phyloP scores from a whole-genome alignment of 805 yeast genomes.

The Candida incommunis region DNA sequence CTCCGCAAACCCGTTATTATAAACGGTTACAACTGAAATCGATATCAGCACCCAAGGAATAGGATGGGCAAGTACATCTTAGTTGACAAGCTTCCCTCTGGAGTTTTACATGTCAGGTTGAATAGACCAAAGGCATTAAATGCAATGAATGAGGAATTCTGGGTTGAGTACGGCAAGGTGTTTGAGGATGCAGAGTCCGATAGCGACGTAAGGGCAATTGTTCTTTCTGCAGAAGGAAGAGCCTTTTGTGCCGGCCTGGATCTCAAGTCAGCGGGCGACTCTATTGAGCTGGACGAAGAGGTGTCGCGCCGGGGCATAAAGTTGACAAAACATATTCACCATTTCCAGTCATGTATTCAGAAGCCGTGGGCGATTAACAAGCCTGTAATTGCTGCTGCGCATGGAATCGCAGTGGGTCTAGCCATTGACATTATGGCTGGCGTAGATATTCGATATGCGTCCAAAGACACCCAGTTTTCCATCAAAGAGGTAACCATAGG shows the following conservation, averaged over 20 bases:
- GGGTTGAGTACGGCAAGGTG: conserved; percentile 41
- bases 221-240: conserved; percentile 44
- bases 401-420: conserved; percentile 52
- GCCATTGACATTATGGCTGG: conserved; percentile 55
- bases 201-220: conserved; percentile 35
- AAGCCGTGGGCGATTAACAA: conserved; percentile 17
- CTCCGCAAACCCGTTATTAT: no score
- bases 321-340: conserved; percentile 28
- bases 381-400: conserved; percentile 52
- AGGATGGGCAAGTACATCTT: no score
- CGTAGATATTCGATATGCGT: conserved; percentile 41
- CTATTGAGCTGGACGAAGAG: conserved; percentile 12
- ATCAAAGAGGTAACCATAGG: conserved; percentile 64
- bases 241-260: conserved; percentile 56
- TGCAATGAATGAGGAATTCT: conserved; percentile 39
- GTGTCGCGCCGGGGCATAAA: conserved; percentile 17
- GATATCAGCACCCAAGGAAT: no score
- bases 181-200: conserved; percentile 32
- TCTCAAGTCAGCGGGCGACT: conserved; percentile 21
- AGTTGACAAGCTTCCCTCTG: conserved; percentile 21
- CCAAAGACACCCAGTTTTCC: conserved; percentile 37
- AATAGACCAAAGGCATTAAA: conserved; percentile 48
- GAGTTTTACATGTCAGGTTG: conserved; percentile 42
- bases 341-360: conserved; percentile 44
- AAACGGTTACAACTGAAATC: no score